These are phyloP conservation scores for Meredithiella fracta DNA, from an alignment of 2,329 filamentous ascomycete species.

Conservation along the genomic window DNA sequence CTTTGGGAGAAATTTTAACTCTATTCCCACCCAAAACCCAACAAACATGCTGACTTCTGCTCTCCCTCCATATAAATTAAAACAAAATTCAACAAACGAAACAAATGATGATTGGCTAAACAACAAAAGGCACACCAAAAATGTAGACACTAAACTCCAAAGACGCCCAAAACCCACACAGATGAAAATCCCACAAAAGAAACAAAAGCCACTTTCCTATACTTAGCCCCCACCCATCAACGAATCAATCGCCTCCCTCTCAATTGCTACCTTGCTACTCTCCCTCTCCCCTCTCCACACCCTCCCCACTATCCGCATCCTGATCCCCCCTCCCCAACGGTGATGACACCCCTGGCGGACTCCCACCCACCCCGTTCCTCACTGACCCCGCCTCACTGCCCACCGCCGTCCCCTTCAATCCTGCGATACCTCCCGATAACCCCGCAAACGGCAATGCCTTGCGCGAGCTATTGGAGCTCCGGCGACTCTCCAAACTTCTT, in stretches of 20 bases:
- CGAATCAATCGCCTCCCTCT: slow-evolving; percentile 25
- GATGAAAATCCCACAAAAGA: slow-evolving; percentile 19
- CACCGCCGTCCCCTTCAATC: slow-evolving; percentile 34
- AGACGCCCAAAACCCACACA: slow-evolving; percentile 10
- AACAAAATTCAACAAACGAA: background rate
- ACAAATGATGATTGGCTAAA: background rate
- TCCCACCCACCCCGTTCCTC: slow-evolving; percentile 30
- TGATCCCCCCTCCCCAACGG: slow-evolving; percentile 3
- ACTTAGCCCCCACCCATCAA: slow-evolving; percentile 26
- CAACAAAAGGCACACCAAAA: background rate
- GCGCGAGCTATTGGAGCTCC: slow-evolving; percentile 73
- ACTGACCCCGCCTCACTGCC: slow-evolving; percentile 44
- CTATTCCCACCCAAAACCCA: no score
- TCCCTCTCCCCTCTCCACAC: background rate
- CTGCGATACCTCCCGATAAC: slow-evolving; percentile 25
- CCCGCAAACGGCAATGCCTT: slow-evolving; percentile 47
- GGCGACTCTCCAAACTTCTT: slow-evolving; percentile 78
- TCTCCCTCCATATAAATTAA: background rate
- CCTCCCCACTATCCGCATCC: slow-evolving; percentile 1
- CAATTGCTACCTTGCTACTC: background rate
- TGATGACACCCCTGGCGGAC: slow-evolving; percentile 16
- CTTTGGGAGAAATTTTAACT: no score
- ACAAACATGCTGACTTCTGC: background rate
- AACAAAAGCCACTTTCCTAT: background rate
- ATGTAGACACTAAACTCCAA: background rate